Conservation (phyloP, 1,284 basidiomycete genomes). For the Puccinia novopanici region DNA sequence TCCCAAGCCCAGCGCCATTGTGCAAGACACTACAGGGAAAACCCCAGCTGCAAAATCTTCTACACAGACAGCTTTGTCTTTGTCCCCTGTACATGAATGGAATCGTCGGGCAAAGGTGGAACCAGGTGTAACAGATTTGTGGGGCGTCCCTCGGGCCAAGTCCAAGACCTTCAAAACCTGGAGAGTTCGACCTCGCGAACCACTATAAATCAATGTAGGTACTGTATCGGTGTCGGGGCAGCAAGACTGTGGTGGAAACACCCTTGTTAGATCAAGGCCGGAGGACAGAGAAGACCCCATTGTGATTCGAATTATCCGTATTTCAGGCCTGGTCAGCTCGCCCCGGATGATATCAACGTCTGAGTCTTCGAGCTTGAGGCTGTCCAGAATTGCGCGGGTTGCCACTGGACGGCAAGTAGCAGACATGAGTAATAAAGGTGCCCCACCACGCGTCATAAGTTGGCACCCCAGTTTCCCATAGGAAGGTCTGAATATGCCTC, state of each 20-base stretch:
- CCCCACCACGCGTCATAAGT: not conserved
- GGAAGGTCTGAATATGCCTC: not conserved
- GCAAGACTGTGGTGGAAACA: not conserved
- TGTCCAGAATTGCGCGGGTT: not conserved
- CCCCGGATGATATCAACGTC: too few species aligned
- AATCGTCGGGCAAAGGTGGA: not conserved
- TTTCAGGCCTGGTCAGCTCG: constrained; percentile 1
- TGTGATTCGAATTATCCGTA: not conserved
- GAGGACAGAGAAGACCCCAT: not conserved
- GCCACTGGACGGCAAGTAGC: constrained; percentile 16
- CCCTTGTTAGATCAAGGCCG: not conserved
- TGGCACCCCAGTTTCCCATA: constrained; percentile 17
- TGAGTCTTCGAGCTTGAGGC: too few species aligned
- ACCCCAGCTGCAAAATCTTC: not conserved
- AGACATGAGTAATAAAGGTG: constrained; percentile 2
- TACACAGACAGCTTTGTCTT: not conserved
- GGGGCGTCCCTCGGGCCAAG: too few species aligned
- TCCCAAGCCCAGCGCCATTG: constrained; percentile 7
- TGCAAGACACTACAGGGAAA: not conserved
- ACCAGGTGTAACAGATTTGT: not conserved
- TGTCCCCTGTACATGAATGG: not conserved
- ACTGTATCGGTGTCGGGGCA: not conserved
- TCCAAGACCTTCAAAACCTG: too few species aligned
- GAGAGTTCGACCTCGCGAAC: too few species aligned
- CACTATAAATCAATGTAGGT: too few species aligned